A percentile compares a stretch with the other conserved stretches of the same genome.
Conservation (phyloP, 2,329 filamentous ascomycete species). For the Exserohilum rostratum region DNA sequence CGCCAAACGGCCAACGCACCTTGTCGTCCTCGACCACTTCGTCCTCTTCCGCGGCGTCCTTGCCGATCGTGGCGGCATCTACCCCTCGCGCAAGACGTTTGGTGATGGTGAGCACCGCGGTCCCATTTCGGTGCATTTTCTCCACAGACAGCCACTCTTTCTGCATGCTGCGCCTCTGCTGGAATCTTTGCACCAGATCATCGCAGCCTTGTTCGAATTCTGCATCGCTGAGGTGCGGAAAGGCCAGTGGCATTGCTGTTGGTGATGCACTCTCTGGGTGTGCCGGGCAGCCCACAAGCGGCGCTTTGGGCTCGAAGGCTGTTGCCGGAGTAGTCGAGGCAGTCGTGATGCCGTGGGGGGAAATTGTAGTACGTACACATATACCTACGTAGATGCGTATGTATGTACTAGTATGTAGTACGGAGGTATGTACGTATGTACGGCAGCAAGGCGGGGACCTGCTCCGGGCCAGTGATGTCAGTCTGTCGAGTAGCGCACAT, state of each 20-base stretch:
- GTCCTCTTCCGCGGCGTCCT: conserved; percentile 3
- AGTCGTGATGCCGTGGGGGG: not conserved
- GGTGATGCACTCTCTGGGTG: not conserved
- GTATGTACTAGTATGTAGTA: no score
- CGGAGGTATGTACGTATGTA: not conserved
- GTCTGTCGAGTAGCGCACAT: not conserved
- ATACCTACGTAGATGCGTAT: not conserved
- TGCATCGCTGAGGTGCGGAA: conserved; percentile 35
- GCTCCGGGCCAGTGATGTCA: conserved; percentile 2
- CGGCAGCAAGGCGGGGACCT: not conserved
- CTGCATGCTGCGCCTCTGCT: conserved; percentile 19
- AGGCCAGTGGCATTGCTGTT: conserved; percentile 19
- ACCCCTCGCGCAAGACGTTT: conserved; percentile 16
- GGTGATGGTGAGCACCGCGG: conserved; percentile 29
- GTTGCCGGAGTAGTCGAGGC: not conserved
- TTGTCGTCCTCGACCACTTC: conserved; percentile 31
- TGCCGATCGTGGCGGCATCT: not conserved
- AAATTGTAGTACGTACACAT: not conserved
- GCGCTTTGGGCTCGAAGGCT: not conserved
- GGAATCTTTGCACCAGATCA: conserved; percentile 23
- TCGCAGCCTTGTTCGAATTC: conserved; percentile 41
- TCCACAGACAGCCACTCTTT: conserved; percentile 35
- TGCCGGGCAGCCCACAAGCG: not conserved
- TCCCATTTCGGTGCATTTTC: conserved; percentile 15
- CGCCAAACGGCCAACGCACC: conserved; percentile 3